Conservation (phyloP, 805 yeast genomes). For the Schwanniomyces vanrijiae region DNA sequence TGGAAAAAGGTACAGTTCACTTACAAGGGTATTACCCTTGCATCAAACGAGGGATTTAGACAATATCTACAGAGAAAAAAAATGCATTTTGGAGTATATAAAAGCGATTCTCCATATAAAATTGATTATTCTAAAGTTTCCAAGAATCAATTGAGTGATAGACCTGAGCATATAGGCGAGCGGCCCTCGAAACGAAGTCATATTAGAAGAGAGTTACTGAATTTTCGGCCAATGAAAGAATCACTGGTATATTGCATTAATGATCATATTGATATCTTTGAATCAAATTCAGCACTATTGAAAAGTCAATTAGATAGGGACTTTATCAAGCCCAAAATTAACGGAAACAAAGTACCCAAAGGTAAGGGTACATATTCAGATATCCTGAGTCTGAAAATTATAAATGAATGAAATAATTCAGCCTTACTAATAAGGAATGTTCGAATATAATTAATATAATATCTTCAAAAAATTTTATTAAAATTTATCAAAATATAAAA, state of each 20-base stretch:
- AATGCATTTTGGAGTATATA: background rate
- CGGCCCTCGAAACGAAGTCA: background rate
- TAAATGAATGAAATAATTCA: too few species aligned
- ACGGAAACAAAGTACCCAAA: background rate
- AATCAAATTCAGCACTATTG: background rate
- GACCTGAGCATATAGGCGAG: background rate
- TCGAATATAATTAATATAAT: too few species aligned
- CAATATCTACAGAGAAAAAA: conserved; percentile 10
- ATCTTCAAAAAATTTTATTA: too few species aligned
- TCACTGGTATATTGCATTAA: background rate
- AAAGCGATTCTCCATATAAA: background rate
- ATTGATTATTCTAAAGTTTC: background rate
- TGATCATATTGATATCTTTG: background rate
- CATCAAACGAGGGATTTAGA: conserved; percentile 15
- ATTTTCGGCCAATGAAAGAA: background rate
- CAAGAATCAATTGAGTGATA: background rate
- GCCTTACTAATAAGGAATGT: too few species aligned
- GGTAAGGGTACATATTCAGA: background rate
- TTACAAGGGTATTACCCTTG: conserved; percentile 14
- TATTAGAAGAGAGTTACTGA: background rate
- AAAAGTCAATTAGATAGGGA: background rate
- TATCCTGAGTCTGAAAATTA: background rate
- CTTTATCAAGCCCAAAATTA: background rate
- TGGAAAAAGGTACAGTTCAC: conserved; percentile 10
- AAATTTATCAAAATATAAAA: too few species aligned